Base-by-base conservation (phyloP, 2,329 filamentous ascomycete genomes). In the Fusarium beomiforme region DNA sequence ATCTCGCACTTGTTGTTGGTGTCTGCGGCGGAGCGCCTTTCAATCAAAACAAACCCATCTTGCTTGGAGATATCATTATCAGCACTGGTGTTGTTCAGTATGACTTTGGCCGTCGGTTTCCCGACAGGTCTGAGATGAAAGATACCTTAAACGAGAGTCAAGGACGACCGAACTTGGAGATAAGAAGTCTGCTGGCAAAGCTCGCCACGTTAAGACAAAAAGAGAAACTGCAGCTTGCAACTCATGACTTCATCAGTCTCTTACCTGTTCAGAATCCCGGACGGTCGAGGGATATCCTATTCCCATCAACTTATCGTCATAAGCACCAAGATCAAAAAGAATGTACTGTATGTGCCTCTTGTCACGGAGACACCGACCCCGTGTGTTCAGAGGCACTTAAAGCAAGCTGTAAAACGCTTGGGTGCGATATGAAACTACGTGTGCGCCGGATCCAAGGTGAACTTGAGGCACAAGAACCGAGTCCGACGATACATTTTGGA, bases 401-500 rank as follows among this genome's bases (percentile, higher is more conserved):
- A 11, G 31, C 29, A 5, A 12, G 24, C 21, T 64, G 56, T 19
- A n/a, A 49, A 8, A 42, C 50, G 12, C 42, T 60, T 4, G 37
- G 43, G 1, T 60, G 61, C 34, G 46, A 55, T 21, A 5, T n/a
- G 6, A 29, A 10, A 7, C 21, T 26, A 8, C 9, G 23, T 2
- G 23, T 21, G 29, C 29, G 46, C 4, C 17, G 37, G 5, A 21
- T 36, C 8, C 31, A 49, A 46, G 9, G 5, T n/a, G n/a, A n/a
- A n/a, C n/a, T n/a, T n/a, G n/a, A n/a, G n/a, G n/a, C n/a, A n/a
- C 12, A 4, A 23, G 34, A 23, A 21, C 24, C 31, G 2, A 6
- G n/a, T 13, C 39, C 53, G 5, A 23, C 14, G 2, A 33, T 70
- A 7, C 67, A 70, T 13, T 55, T 65, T 37, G 67, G 67, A 8